A percentile compares a stretch with the other conserved stretches of the same genome.
phyloP scores from a whole-genome alignment of 768 basidiomycete species.

The Hirschioporus abietinus region DNA sequence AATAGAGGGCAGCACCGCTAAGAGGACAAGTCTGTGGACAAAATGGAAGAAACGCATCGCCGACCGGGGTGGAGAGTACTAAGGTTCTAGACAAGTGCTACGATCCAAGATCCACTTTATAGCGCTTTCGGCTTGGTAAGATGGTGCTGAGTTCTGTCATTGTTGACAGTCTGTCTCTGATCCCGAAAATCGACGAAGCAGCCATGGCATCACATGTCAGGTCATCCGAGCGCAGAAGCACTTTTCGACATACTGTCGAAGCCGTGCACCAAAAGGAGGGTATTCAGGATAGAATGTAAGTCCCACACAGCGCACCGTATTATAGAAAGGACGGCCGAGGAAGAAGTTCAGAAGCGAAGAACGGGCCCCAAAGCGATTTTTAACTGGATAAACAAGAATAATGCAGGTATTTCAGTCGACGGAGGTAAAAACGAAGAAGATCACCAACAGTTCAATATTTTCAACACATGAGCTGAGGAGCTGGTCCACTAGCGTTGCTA shows the following conservation, averaged over 20 bases:
- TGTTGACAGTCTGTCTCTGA: not conserved
- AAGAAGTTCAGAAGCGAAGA: not conserved
- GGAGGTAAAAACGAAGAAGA: not conserved
- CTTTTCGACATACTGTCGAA: not conserved
- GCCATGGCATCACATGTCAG: not conserved
- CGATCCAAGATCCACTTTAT: too few relatives aligned
- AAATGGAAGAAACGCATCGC: not conserved
- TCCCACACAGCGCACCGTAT: not conserved
- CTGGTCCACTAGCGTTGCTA: not conserved
- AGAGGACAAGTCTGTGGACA: not conserved
- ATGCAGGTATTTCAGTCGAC: not conserved
- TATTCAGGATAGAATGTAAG: not conserved
- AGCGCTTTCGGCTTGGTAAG: too few relatives aligned
- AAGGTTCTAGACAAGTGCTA: too few relatives aligned
- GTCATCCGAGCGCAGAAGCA: not conserved
- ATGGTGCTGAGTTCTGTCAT: too few relatives aligned
- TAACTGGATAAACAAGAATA: not conserved
- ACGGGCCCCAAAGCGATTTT: not conserved
- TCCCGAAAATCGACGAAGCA: not conserved
- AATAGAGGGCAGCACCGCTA: not conserved
- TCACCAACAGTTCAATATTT: not conserved
- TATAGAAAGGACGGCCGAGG: not conserved
- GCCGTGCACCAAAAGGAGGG: not conserved
- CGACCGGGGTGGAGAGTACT: too few relatives aligned
- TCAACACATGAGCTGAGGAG: not conserved